Evolutionary conservation across 345 rosid genomes (phyloP).

Genomic region (Ceriops zippeliana): DNA sequence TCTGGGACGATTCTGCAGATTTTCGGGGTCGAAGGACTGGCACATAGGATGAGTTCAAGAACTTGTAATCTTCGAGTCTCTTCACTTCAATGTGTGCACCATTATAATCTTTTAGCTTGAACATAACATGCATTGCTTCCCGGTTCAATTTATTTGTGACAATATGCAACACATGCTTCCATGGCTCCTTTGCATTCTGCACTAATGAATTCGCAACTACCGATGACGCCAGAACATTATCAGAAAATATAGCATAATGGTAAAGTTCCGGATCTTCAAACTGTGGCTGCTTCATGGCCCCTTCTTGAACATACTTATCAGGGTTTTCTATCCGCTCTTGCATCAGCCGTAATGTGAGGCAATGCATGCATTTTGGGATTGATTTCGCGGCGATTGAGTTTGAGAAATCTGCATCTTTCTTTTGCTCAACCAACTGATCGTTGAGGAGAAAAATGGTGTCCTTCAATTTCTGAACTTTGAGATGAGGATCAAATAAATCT

Average conservation of each 20-base stretch:
- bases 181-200: conserved; percentile 10
- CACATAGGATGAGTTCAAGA: conserved; percentile 11
- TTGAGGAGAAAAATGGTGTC: not conserved
- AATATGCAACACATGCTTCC: conserved; percentile 18
- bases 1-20: not conserved
- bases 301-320: not conserved
- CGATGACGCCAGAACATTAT: conserved; percentile 13
- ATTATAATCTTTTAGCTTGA: not conserved
- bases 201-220: conserved; percentile 13
- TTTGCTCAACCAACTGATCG: not conserved
- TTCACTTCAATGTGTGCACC: conserved; percentile 11
- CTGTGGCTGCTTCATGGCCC: not conserved
- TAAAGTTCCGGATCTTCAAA: conserved; percentile 9
- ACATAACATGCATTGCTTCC: conserved; percentile 9
- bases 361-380: conserved; percentile 6
- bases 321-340: conserved; percentile 7
- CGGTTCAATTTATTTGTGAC: conserved; percentile 6
- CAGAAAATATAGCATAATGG: conserved; percentile 18
- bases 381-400: not conserved
- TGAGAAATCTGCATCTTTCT: not conserved
- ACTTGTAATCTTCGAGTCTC: conserved; percentile 13
- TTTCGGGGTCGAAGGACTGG: conserved; percentile 11
- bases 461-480: conserved; percentile 2
- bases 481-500: not conserved
- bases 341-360: conserved; percentile 3